A percentile compares a stretch with the other conserved stretches of the same genome.
Evolutionary conservation across 805 yeast genomes (phyloP).

Genomic region (Monosporozyma solicola): DNA sequence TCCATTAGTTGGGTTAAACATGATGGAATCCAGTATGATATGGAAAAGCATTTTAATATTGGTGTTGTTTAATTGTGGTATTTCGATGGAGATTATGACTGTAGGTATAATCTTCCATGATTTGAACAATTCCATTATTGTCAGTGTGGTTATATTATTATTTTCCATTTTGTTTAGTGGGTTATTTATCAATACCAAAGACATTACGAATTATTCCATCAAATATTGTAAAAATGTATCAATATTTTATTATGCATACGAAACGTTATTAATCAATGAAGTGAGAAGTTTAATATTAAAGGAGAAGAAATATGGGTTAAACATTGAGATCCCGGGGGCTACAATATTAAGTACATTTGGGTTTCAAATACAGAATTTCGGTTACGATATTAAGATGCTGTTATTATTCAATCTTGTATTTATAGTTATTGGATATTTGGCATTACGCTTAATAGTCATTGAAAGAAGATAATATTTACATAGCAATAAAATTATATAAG

Average conservation of each 20-base stretch:
- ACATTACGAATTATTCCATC: constrained; percentile 44
- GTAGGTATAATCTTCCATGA: constrained; percentile 84
- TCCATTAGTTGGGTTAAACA: constrained; percentile 82
- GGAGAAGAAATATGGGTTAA: constrained; percentile 86
- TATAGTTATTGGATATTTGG: constrained; percentile 60
- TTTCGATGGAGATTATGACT: constrained; percentile 74
- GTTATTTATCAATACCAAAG: constrained; percentile 76
- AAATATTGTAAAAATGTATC: constrained; percentile 76
- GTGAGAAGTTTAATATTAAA: constrained; percentile 75
- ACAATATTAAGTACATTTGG: constrained; percentile 94
- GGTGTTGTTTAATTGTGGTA: constrained; percentile 76
- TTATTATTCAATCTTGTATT: constrained; percentile 49
- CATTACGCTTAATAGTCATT: constrained; percentile 61
- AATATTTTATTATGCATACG: constrained; percentile 92
- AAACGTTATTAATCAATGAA: constrained; percentile 85
- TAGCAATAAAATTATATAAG: neutral
- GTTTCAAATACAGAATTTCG: constrained; percentile 69
- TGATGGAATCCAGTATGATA: constrained; percentile 59
- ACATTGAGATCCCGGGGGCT: constrained; percentile 96
- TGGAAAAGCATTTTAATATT: constrained; percentile 59
- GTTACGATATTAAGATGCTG: constrained; percentile 56
- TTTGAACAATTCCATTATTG: constrained; percentile 84
- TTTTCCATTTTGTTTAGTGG: constrained; percentile 92
- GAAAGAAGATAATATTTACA: constrained; percentile 34
- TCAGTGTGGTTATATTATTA: constrained; percentile 73